A percentile compares a stretch with the other conserved stretches of the same genome.
These are phyloP conservation scores for Aspergillus haitiensis DNA, from an alignment of 495 filamentous ascomycete genomes.

Conservation along the genomic window DNA sequence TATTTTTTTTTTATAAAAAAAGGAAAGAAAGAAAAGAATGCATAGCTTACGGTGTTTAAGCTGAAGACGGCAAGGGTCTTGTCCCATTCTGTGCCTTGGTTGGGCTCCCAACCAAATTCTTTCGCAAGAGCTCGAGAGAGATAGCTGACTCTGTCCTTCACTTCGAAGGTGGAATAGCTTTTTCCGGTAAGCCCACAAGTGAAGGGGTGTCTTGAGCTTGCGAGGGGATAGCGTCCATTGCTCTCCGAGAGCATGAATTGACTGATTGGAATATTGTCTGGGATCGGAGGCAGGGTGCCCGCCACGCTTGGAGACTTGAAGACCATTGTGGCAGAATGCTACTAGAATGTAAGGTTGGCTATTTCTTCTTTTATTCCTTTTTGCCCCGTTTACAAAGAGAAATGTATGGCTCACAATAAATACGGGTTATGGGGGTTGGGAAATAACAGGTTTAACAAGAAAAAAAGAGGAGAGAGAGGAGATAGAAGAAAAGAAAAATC, in stretches of 20 bases:
- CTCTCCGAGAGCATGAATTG: constrained; percentile 79
- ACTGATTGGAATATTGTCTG: constrained; percentile 72
- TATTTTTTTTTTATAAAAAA: no score
- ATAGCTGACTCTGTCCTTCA: constrained; percentile 64
- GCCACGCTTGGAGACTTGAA: constrained; percentile 71
- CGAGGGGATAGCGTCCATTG: constrained; percentile 66
- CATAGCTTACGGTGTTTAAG: constrained; percentile 68
- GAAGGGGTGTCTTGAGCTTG: constrained; percentile 68
- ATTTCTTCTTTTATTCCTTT: no score
- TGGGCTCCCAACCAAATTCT: constrained; percentile 72
- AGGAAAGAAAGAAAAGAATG: no score
- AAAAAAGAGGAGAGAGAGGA: not conserved
- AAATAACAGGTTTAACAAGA: not conserved
- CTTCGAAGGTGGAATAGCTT: constrained; percentile 64
- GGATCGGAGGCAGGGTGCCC: constrained; percentile 66
- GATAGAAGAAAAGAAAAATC: not conserved
- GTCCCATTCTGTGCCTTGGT: constrained; percentile 79
- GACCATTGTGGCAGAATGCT: constrained; percentile 58
- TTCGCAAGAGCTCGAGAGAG: constrained; percentile 71
- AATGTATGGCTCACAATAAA: not conserved
- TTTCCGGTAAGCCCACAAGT: constrained; percentile 79
- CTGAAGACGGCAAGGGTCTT: constrained; percentile 78
- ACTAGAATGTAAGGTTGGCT: not conserved
- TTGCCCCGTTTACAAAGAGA: not conserved
- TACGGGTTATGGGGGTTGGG: not conserved